Base-by-base conservation (phyloP, 495 filamentous ascomycete species). In the Hyaloscypha hepaticicola region DNA sequence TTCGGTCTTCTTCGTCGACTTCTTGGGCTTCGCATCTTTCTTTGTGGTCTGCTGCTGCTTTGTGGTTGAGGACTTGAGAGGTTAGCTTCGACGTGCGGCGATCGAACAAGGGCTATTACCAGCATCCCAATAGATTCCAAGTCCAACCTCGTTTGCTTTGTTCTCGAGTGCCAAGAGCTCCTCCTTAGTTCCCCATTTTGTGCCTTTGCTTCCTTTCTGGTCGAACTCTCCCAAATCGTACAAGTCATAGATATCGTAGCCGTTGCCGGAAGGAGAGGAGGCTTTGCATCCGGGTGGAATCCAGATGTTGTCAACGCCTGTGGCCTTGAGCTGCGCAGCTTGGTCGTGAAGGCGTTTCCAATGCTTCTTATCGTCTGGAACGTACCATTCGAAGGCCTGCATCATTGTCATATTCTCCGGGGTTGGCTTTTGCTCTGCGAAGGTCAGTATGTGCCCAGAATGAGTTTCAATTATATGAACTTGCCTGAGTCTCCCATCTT, bases 181-280 rank as follows among this genome's bases (percentile, higher is more conserved):
- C 24, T 82, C 79, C 63, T 84, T 88, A 22, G 77, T 80, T n/a
- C 89, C 89, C 87, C 87, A 92, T 76, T 90, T 90, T 21, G 88
- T 90, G n/a, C 77, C 76, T 12, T 78, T 72, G 1, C 75, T 71
- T 41, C 86, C 86, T 67, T 91, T 90, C 67, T 91, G 89, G 68
- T 91, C 82, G 67, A 91, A 92, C 69, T 92, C 89, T 34, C 89
- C 89, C 25, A 91, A 73, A 60, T 92, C 89, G 67, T 88, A 92
- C 4, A 92, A 74, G 68, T 92, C 88, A 63, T 92, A 91, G 69
- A 89, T 82, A 72, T 91, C 89, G 70, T 91, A 91, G n/a, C 89
- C 89, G 68, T 89, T 90, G 12, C 86, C 85, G 5, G 80, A 67
- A 1, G 82, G 81, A 45, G 78, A 84, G 68, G 83, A 82, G 1